Conservation (phyloP, 345 rosid species). For the Heritiera littoralis region DNA sequence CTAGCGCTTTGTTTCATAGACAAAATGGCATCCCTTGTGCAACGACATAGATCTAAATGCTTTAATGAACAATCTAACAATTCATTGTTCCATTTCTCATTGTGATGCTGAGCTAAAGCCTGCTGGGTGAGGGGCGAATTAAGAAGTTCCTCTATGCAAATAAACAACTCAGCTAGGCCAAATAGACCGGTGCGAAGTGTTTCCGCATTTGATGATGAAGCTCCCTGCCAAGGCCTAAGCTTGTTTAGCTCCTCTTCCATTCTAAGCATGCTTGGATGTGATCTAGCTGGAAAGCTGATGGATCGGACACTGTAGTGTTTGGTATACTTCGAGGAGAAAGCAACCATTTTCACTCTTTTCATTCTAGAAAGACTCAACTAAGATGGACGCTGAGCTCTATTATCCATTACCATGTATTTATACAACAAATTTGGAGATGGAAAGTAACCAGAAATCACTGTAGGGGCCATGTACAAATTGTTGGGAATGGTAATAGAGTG, state of each 20-base stretch:
- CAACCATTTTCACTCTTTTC: slow-evolving; percentile 30
- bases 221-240: slow-evolving; percentile 36
- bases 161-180: slow-evolving; percentile 48
- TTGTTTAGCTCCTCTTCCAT: slow-evolving; percentile 52
- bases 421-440: slow-evolving; percentile 9
- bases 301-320: slow-evolving; percentile 46
- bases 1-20: slow-evolving; percentile 44
- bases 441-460: neutral
- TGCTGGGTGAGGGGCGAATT: slow-evolving; percentile 48
- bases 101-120: slow-evolving; percentile 36
- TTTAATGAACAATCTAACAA: slow-evolving; percentile 45
- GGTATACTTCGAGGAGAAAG: slow-evolving; percentile 35
- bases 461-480: neutral
- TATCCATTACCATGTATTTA: neutral
- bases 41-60: slow-evolving; percentile 56
- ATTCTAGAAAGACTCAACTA: neutral
- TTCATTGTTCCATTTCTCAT: slow-evolving; percentile 42
- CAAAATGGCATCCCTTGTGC: slow-evolving; percentile 46
- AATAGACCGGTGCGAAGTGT: slow-evolving; percentile 36
- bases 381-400: neutral
- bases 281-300: slow-evolving; percentile 61
- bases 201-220: slow-evolving; percentile 36
- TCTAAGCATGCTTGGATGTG: slow-evolving; percentile 44
- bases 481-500: no score
- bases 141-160: slow-evolving; percentile 42